A percentile compares a stretch with the other conserved stretches of the same genome.
Evolutionary conservation across 257 asterid genomes (phyloP).

Genomic region (Penstemon barbatus): DNA sequence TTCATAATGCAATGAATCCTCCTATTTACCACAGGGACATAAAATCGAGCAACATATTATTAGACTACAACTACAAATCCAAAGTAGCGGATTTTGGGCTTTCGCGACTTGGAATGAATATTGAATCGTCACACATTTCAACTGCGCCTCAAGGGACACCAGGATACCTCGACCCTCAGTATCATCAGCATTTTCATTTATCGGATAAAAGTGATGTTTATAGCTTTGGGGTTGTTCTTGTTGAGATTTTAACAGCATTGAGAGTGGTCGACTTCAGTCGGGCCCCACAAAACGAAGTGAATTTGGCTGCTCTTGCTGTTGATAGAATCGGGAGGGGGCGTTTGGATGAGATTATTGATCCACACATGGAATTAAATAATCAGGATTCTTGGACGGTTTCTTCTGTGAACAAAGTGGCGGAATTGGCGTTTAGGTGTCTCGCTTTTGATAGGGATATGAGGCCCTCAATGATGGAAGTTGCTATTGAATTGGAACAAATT

Average conservation of each 20-base stretch:
- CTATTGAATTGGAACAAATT: slow-evolving; percentile 60
- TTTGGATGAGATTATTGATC: slow-evolving; percentile 59
- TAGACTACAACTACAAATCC: slow-evolving; percentile 55
- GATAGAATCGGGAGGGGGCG: slow-evolving; percentile 66
- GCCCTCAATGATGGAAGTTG: slow-evolving; percentile 77
- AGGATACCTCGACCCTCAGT: slow-evolving; percentile 74
- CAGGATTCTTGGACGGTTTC: slow-evolving; percentile 38
- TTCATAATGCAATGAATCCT: slow-evolving; percentile 66
- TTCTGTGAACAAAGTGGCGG: slow-evolving; percentile 55
- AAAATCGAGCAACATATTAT: slow-evolving; percentile 71
- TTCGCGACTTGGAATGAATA: slow-evolving; percentile 54
- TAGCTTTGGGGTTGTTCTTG: slow-evolving; percentile 72
- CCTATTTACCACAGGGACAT: slow-evolving; percentile 81
- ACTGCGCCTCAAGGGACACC: slow-evolving; percentile 87
- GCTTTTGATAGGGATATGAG: slow-evolving; percentile 73
- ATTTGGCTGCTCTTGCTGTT: slow-evolving; percentile 56
- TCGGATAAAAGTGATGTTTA: slow-evolving; percentile 78
- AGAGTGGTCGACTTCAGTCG: slow-evolving; percentile 61
- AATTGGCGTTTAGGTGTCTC: slow-evolving; percentile 72
- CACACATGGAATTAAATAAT: slow-evolving; percentile 28
- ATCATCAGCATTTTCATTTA: slow-evolving; percentile 69
- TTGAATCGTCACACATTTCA: slow-evolving; percentile 62
- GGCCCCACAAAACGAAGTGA: slow-evolving; percentile 47
- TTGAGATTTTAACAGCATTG: slow-evolving; percentile 63
- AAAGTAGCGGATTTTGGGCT: slow-evolving; percentile 86